Evolutionary conservation across 495 filamentous ascomycete genomes (phyloP), one percentile per base, ranked within the genome.

Genomic region (Daldinia concentrica): DNA sequence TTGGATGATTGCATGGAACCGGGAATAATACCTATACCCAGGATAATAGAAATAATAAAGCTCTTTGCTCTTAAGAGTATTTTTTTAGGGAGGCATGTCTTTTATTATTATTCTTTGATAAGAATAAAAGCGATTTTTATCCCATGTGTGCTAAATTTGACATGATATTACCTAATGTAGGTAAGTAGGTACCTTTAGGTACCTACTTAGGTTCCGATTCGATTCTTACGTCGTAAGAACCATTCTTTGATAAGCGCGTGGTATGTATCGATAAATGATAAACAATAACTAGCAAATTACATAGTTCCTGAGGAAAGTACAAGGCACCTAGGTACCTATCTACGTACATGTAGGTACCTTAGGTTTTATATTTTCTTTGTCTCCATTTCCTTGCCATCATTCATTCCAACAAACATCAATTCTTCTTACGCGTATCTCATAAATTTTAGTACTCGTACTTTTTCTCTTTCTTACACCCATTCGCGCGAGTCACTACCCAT

Each of bases 311-410:
- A 27, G 22, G 50, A 30, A 54, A 29, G 51, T 54, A 56, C 52
- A 7, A 30, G 0, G 22, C 12, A 54, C 12, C 5, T 54, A 27
- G 14, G 8, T 56, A 56, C 57, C 14, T 59, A 29, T 14, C 29
- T 32, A 32, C 29, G 29, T 32, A 32, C 29, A 7, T 14, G 22
- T 41, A 41, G 11, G 34, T 58, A 37, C 26, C 36, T 45, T 9
- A 26, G 30, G 9, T 27, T 41, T 37, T 34, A 15, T 15, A 60
- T 59, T 67, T 66, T 66, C 52, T 56, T 36, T 32, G 36, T 22
- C 58, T 43, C 48, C 57, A 57, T 71, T 68, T 63, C 52, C 60
- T 57, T 68, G 27, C 59, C 72, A 69, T 72, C 68, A 41, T 67
- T 56, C 34, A 71, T 68, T 56, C 34, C 68, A 64, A 57, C 60